Conservation (phyloP, 1,284 basidiomycete species). For the Heterobasidion occidentale region DNA sequence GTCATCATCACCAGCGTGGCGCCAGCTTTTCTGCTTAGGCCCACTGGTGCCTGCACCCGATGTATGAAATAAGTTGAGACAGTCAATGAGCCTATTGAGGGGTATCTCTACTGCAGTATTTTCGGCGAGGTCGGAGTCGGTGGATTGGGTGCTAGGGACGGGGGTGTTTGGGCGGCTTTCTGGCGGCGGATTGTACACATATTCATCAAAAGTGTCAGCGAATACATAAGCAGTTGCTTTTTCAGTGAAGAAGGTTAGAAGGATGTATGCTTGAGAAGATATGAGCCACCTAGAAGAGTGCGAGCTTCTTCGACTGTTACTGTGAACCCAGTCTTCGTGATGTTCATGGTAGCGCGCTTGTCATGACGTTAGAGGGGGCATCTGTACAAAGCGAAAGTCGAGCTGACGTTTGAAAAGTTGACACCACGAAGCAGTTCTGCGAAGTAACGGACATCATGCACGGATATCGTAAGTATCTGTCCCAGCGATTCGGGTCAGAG, state of each 20-base stretch:
- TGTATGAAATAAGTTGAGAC: conserved; percentile 88
- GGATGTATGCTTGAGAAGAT: conserved; percentile 5
- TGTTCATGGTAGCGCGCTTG: conserved; percentile 74
- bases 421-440: conserved; percentile 70
- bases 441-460: conserved; percentile 74
- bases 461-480: conserved; percentile 71
- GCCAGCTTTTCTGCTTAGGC: conserved; percentile 39
- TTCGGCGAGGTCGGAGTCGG: conserved; percentile 17
- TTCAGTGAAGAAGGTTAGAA: not conserved
- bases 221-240: conserved; percentile 85
- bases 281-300: conserved; percentile 59
- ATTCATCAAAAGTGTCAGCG: conserved; percentile 73
- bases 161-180: conserved; percentile 24
- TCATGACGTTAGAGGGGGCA: not conserved
- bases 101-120: conserved; percentile 71
- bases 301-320: conserved; percentile 84
- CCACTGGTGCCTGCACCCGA: conserved; percentile 34
- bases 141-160: conserved; percentile 9
- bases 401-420: conserved; percentile 62
- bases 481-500: too few relatives aligned
- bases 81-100: conserved; percentile 78
- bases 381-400: conserved; percentile 4
- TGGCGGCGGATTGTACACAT: conserved; percentile 44
- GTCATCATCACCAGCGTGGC: conserved; percentile 42
- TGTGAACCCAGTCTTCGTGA: conserved; percentile 66